A percentile compares a stretch with the other conserved stretches of the same genome.
phyloP scores from a whole-genome alignment of 1,284 basidiomycete genomes.

The Earliella scabrosa region DNA sequence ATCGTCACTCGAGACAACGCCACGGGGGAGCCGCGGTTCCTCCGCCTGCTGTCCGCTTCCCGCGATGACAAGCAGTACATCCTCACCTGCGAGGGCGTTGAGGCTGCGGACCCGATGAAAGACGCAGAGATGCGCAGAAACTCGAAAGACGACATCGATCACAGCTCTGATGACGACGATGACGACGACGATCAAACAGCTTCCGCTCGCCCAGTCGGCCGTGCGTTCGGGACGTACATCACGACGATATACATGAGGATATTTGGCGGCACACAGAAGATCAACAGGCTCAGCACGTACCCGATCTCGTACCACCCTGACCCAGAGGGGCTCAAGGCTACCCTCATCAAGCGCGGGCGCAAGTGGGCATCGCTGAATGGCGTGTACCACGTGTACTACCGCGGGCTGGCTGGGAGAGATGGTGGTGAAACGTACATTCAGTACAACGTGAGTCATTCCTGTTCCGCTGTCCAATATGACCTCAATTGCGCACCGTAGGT shows the following conservation, averaged over 20 bases:
- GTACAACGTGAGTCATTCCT: slow-evolving; percentile 44
- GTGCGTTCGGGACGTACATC: slow-evolving; percentile 39
- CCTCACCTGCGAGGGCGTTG: slow-evolving; percentile 50
- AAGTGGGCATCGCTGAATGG: slow-evolving; percentile 55
- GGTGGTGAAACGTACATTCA: slow-evolving; percentile 39
- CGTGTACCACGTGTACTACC: slow-evolving; percentile 57
- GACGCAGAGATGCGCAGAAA: neutral
- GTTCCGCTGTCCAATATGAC: neutral
- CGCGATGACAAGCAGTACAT: slow-evolving; percentile 39
- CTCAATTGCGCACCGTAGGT: slow-evolving; percentile 15
- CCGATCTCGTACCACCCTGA: slow-evolving; percentile 53
- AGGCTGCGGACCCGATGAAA: slow-evolving; percentile 46
- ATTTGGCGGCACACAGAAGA: slow-evolving; percentile 52
- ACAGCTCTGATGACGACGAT: slow-evolving; percentile 1
- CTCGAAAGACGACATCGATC: neutral
- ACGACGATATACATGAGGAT: slow-evolving; percentile 41
- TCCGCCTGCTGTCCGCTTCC: slow-evolving; percentile 41
- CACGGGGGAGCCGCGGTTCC: slow-evolving; percentile 47
- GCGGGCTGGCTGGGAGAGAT: slow-evolving; percentile 42
- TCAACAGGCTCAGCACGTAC: slow-evolving; percentile 51
- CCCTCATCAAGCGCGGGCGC: slow-evolving; percentile 48
- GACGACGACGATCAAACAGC: neutral
- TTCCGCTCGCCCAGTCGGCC: neutral
- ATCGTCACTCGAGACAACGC: slow-evolving; percentile 13
- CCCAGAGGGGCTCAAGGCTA: slow-evolving; percentile 39